Conservation (phyloP, 805 yeast species). For the Ogataea haglerorum region DNA sequence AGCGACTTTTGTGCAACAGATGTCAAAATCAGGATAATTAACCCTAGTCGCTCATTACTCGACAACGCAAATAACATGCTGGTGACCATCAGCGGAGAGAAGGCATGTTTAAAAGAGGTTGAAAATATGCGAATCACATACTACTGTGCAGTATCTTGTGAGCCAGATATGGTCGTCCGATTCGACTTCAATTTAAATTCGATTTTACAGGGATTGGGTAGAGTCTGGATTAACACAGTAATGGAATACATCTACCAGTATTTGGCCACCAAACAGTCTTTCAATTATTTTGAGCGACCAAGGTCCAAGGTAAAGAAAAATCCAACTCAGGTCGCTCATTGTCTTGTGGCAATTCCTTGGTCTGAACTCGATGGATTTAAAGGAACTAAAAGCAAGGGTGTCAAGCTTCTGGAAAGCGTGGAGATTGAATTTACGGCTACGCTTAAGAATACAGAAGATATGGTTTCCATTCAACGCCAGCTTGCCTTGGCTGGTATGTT, state of each 20-base stretch:
- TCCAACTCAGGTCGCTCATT: constrained; percentile 1
- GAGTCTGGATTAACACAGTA: constrained; percentile 17
- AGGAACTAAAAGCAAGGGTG: constrained; percentile 57
- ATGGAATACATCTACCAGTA: constrained; percentile 13
- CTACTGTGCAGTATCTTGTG: not conserved
- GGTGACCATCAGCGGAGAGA: constrained; percentile 1
- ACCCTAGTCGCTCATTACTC: constrained; percentile 8
- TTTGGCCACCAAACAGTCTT: constrained; percentile 1
- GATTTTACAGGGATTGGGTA: constrained; percentile 12
- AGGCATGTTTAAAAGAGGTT: not conserved
- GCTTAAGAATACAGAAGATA: constrained; percentile 8
- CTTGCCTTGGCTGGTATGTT: constrained; percentile 4
- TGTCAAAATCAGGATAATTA: constrained; percentile 7
- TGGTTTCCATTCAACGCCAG: constrained; percentile 3
- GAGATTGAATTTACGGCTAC: constrained; percentile 21
- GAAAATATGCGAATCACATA: not conserved
- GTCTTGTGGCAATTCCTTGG: constrained; percentile 34
- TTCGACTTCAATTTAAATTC: constrained; percentile 9
- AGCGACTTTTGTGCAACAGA: constrained; percentile 2
- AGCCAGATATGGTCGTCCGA: constrained; percentile 13
- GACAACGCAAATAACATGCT: constrained; percentile 6
- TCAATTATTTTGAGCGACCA: constrained; percentile 5
- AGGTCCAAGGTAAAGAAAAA: constrained; percentile 1
- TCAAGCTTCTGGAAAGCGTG: constrained; percentile 48
- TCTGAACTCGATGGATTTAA: constrained; percentile 62